A percentile compares a stretch with the other conserved stretches of the same genome.
These are phyloP conservation scores for Gautieria morchelliformis DNA, from an alignment of 768 basidiomycete species.

Conservation along the genomic window DNA sequence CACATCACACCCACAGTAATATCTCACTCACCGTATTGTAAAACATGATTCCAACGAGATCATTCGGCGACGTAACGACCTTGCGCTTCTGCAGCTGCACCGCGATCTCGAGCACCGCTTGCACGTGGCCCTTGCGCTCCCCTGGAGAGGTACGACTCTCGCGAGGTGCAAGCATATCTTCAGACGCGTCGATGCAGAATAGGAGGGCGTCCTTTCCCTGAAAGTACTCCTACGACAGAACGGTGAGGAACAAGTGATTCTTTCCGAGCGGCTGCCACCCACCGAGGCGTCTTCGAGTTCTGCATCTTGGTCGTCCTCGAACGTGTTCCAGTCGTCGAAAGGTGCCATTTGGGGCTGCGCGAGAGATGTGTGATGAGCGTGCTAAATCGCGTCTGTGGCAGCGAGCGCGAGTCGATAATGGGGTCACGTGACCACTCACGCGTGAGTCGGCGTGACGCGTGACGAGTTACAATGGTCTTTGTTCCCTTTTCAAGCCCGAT, in stretches of 20 bases:
- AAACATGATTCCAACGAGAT: slow-evolving; percentile 81
- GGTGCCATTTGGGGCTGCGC: slow-evolving; percentile 39
- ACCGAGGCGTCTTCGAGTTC: slow-evolving; percentile 68
- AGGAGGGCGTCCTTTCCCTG: slow-evolving; percentile 80
- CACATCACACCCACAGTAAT: no score
- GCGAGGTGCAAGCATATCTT: slow-evolving; percentile 71
- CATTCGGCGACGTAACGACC: slow-evolving; percentile 79
- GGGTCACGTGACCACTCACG: background rate
- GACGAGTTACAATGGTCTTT: no score
- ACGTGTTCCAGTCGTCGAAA: slow-evolving; percentile 72
- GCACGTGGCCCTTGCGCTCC: slow-evolving; percentile 64
- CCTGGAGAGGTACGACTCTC: slow-evolving; percentile 60
- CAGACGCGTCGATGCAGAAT: slow-evolving; percentile 93
- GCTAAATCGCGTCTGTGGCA: background rate
- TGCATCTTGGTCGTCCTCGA: slow-evolving; percentile 76
- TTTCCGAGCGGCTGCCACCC: slow-evolving; percentile 11
- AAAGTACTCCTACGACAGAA: slow-evolving; percentile 34
- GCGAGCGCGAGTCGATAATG: background rate
- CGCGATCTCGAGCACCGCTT: slow-evolving; percentile 71
- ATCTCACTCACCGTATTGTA: slow-evolving; percentile 77
- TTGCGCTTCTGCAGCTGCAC: slow-evolving; percentile 86
- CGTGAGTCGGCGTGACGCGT: no score
- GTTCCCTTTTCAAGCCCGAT: no score
- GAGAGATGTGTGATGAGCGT: background rate
- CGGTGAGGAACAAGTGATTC: background rate